These are phyloP conservation scores for Aspergillus sp. DNA, from an alignment of 2,329 filamentous ascomycete genomes.

Conservation along the genomic window DNA sequence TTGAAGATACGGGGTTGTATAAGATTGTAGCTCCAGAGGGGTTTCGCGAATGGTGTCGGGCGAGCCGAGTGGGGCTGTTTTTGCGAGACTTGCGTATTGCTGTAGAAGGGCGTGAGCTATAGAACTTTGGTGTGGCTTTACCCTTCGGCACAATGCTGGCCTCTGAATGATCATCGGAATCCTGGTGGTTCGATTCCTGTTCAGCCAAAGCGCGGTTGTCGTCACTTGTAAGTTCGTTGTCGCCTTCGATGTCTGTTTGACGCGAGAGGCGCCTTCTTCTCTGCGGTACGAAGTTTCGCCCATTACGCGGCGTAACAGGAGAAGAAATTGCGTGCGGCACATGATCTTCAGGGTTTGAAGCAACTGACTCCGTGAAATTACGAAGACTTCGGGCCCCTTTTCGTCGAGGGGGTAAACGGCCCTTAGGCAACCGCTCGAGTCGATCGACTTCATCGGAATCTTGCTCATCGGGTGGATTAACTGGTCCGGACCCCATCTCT, in stretches of 20 bases:
- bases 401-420: constrained; percentile 50
- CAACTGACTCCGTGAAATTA: constrained; percentile 55
- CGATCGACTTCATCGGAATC: constrained; percentile 58
- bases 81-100: constrained; percentile 40
- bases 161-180: constrained; percentile 17
- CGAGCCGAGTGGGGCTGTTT: constrained; percentile 36
- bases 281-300: constrained; percentile 25
- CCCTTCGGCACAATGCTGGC: constrained; percentile 18
- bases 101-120: constrained; percentile 42
- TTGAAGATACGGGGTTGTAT: constrained; percentile 65
- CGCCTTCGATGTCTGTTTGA: constrained; percentile 81
- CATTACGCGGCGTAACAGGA: constrained; percentile 38
- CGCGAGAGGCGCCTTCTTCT: constrained; percentile 47
- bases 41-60: constrained; percentile 64
- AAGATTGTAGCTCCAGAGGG: constrained; percentile 80
- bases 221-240: constrained; percentile 84
- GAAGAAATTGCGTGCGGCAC: constrained; percentile 30
- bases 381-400: constrained; percentile 31
- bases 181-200: constrained; percentile 20
- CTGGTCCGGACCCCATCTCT: constrained; percentile 55
- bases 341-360: constrained; percentile 58
- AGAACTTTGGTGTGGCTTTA: constrained; percentile 33
- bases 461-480: constrained; percentile 60
- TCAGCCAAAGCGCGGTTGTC: constrained; percentile 60
- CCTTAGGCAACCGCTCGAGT: constrained; percentile 54